Evolutionary conservation across 2,329 filamentous ascomycete species (phyloP).

Genomic region (Colletotrichum sp.): DNA sequence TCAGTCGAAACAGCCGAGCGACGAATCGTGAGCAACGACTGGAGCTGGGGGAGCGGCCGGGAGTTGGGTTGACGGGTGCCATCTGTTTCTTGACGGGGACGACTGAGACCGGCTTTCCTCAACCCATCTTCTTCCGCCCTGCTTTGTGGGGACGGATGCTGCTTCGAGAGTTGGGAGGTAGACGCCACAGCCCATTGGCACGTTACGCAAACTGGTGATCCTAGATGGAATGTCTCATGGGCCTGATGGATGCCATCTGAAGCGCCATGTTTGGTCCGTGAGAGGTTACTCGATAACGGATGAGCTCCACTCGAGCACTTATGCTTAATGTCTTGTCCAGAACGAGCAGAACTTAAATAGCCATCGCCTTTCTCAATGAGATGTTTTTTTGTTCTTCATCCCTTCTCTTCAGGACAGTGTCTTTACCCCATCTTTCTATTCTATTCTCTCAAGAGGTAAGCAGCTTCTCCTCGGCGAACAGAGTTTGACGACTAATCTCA

Average conservation of each 20-base stretch:
- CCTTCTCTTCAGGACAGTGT: slow-evolving; percentile 16
- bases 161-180: not conserved
- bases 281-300: not conserved
- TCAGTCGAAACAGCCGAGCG: slow-evolving; percentile 18
- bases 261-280: not conserved
- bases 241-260: slow-evolving; percentile 7
- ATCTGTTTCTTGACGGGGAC: slow-evolving; percentile 6
- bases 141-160: slow-evolving; percentile 2
- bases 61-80: slow-evolving; percentile 8
- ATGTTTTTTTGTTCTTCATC: not conserved
- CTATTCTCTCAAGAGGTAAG: slow-evolving; percentile 13
- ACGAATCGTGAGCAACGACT: not conserved
- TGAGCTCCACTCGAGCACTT: not conserved
- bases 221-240: slow-evolving; percentile 8
- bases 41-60: not conserved
- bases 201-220: not conserved
- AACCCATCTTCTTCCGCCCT: not conserved
- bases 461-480: not conserved
- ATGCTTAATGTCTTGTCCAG: slow-evolving; percentile 2
- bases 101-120: slow-evolving; percentile 7
- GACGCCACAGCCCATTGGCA: not conserved
- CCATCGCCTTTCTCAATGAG: not conserved
- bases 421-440: slow-evolving; percentile 12
- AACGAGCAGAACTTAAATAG: slow-evolving; percentile 11
- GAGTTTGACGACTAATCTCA: not conserved